phyloP scores from a whole-genome alignment of 2,329 filamentous ascomycete genomes.

The Rosellinia necatrix region DNA sequence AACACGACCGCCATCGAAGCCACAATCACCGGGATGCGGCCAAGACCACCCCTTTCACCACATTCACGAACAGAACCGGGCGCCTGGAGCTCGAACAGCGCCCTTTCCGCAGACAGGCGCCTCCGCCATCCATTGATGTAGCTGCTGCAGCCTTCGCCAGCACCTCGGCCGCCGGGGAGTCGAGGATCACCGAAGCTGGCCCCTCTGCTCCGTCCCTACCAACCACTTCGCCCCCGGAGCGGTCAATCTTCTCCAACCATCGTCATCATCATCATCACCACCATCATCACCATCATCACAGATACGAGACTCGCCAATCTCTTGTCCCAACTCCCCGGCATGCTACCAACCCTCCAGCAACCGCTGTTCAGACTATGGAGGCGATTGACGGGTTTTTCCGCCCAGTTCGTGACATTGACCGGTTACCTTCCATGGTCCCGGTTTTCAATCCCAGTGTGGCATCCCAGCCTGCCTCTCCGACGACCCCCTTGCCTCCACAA shows the following conservation, averaged over 20 bases:
- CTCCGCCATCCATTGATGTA: constrained; percentile 83
- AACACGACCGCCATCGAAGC: constrained; percentile 54
- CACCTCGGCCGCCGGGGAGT: constrained; percentile 48
- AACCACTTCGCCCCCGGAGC: constrained; percentile 72
- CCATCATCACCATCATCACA: constrained; percentile 49
- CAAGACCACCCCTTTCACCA: constrained; percentile 59
- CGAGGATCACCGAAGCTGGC: constrained; percentile 57
- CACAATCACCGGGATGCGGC: constrained; percentile 53
- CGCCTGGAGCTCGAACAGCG: constrained; percentile 64
- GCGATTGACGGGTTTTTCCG: constrained; percentile 75
- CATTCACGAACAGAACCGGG: constrained; percentile 58
- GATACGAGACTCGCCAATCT: constrained; percentile 55
- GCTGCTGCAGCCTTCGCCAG: constrained; percentile 58
- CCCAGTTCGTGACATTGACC: constrained; percentile 79
- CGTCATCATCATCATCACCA: constrained; percentile 58
- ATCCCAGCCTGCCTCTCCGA: constrained; percentile 92
- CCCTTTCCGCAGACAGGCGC: constrained; percentile 74
- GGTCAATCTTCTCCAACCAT: constrained; percentile 62
- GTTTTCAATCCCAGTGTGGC: constrained; percentile 69
- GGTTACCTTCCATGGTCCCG: constrained; percentile 80
- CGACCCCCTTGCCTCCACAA: constrained; percentile 77
- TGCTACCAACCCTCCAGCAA: constrained; percentile 68
- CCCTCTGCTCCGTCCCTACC: constrained; percentile 65
- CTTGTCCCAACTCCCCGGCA: constrained; percentile 56
- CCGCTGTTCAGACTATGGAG: constrained; percentile 70